Evolutionary conservation across 176 grass and related monocot species (phyloP).

Genomic region (Cenchrus fungigraminus): DNA sequence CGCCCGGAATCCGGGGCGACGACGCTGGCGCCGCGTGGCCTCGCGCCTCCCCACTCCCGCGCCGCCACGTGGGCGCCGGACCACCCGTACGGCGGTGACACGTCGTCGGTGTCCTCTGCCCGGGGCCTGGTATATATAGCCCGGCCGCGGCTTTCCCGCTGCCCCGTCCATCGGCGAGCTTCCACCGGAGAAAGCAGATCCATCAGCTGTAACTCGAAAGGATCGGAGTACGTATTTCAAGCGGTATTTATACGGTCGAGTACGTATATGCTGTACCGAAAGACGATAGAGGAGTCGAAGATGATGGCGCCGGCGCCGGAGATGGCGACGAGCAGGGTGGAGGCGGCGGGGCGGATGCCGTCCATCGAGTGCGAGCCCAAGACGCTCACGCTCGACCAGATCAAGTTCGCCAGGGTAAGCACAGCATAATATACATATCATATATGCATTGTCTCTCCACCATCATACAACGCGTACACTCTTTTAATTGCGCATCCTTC

Average conservation of each 20-base stretch:
- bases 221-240: too few relatives aligned
- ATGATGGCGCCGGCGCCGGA: conserved; percentile 4
- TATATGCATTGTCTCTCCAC: too few relatives aligned
- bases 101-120: background rate
- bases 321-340: background rate
- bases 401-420: conserved; percentile 70
- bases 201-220: too few relatives aligned
- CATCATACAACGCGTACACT: too few relatives aligned
- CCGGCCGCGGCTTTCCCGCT: background rate
- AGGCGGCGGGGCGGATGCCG: background rate
- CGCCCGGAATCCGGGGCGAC: background rate
- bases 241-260: background rate
- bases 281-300: background rate
- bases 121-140: background rate
- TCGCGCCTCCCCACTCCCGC: background rate
- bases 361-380: conserved; percentile 71
- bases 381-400: conserved; percentile 57
- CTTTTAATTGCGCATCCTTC: too few relatives aligned
- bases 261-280: background rate
- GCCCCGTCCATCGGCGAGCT: background rate
- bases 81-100: background rate
- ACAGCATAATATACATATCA: too few relatives aligned
- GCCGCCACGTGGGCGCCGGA: background rate
- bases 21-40: conserved; percentile 3
- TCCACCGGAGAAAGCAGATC: too few relatives aligned